phyloP scores from a whole-genome alignment of 177 flowering plant genomes.

The Vitis hybrid region DNA sequence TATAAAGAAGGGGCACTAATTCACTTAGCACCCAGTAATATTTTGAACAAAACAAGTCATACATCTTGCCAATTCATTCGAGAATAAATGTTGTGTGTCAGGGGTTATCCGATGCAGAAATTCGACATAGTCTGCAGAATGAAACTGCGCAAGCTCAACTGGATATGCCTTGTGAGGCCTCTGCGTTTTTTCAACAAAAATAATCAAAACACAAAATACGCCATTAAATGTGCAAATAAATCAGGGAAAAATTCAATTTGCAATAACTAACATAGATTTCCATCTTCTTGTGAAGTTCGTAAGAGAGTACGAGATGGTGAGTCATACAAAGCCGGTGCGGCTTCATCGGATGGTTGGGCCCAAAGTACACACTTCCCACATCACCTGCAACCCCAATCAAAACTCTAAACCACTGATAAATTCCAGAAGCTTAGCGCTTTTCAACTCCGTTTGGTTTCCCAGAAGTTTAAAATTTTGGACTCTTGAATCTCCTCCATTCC shows the following conservation, averaged over 20 bases:
- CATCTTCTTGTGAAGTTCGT: conserved; percentile 94
- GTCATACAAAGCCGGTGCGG: conserved; percentile 99
- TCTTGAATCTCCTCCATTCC: too few relatives aligned
- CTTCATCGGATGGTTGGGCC: conserved; percentile 98
- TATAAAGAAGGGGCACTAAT: too few relatives aligned
- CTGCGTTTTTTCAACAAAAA: conserved; percentile 40
- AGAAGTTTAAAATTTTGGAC: too few relatives aligned
- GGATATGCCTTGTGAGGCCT: conserved; percentile 99
- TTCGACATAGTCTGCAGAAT: conserved; percentile 91
- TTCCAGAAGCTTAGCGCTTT: too few relatives aligned
- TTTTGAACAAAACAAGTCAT: conserved; percentile 16
- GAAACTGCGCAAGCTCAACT: conserved; percentile 95
- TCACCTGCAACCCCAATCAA: conserved; percentile 68
- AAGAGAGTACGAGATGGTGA: conserved; percentile 90
- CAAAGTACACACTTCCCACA: conserved; percentile 93
- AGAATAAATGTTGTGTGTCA: conserved; percentile 64
- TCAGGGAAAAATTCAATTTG: too few relatives aligned
- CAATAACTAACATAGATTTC: conserved; percentile 76
- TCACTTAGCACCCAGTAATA: too few relatives aligned
- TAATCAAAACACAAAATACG: background rate
- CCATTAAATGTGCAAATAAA: background rate
- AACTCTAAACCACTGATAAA: background rate
- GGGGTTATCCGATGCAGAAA: conserved; percentile 89
- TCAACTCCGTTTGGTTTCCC: too few relatives aligned
- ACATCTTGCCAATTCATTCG: conserved; percentile 78